Conservation (phyloP, 306 rosid genomes). For the Prinsepia uniflora region DNA sequence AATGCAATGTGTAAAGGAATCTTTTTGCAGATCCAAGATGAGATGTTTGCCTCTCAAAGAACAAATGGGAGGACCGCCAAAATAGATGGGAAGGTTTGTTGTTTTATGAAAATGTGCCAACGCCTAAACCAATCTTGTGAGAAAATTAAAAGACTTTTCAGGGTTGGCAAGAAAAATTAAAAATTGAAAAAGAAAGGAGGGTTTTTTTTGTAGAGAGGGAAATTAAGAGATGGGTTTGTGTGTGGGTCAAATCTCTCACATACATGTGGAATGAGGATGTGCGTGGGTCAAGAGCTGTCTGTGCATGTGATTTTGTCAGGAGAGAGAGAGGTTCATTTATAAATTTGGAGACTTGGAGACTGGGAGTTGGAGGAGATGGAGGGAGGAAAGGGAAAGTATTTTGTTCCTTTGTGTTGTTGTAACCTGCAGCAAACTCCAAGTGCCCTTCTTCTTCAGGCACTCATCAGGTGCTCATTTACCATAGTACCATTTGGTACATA, state of each 20-base stretch:
- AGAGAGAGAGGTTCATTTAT: background rate
- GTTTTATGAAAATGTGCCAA: constrained; percentile 27
- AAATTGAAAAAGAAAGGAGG: background rate
- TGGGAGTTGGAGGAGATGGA: background rate
- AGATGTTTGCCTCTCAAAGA: constrained; percentile 23
- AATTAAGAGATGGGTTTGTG: constrained; percentile 9
- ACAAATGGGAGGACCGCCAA: constrained; percentile 36
- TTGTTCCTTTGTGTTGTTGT: background rate
- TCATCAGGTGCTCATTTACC: constrained; percentile 11
- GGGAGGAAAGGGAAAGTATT: background rate
- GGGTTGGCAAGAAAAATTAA: background rate
- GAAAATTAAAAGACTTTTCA: constrained; percentile 24
- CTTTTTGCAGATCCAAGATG: constrained; percentile 43
- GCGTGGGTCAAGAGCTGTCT: constrained; percentile 63
- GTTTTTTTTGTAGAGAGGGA: background rate
- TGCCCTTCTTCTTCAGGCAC: background rate
- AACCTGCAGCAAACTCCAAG: background rate
- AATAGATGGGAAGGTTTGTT: constrained; percentile 33
- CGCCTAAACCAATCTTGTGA: constrained; percentile 35
- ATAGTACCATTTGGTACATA: background rate
- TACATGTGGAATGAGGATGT: constrained; percentile 57
- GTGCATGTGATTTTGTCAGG: constrained; percentile 89
- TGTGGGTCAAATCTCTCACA: constrained; percentile 48
- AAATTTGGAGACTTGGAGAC: background rate
- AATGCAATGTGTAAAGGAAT: constrained; percentile 33